A percentile compares a stretch with the other conserved stretches of the same genome.
These are phyloP conservation scores for Globisporangium spinosum DNA, from an alignment of 352 stramenopile species.

Conservation along the genomic window DNA sequence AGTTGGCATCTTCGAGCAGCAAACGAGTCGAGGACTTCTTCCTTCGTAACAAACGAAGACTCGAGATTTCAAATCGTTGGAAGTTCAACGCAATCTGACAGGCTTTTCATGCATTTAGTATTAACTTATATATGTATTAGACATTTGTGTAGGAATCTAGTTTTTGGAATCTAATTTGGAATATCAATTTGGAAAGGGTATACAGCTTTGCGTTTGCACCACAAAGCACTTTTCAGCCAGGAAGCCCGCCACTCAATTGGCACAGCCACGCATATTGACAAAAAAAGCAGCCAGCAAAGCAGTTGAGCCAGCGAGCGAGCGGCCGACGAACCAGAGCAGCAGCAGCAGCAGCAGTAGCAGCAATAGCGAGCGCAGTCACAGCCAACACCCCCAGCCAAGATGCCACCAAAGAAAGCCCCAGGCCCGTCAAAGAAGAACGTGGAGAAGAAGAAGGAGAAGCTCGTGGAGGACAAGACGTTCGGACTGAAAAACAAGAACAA, in stretches of 20 bases:
- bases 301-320: neutral
- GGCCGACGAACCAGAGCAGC: neutral
- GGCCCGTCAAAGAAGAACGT: slow-evolving; percentile 82
- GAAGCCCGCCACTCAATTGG: neutral
- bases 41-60: no score
- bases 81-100: neutral
- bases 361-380: neutral
- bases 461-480: slow-evolving; percentile 99
- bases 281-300: slow-evolving; percentile 1
- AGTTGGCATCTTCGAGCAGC: neutral
- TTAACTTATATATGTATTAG: neutral
- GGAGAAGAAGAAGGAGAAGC: slow-evolving; percentile 91
- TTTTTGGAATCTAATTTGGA: neutral
- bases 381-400: slow-evolving; percentile 19
- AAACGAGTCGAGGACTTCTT: no score
- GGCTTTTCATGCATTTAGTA: neutral
- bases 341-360: neutral
- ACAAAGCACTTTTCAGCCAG: neutral
- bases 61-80: neutral
- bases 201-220: neutral
- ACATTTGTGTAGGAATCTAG: neutral
- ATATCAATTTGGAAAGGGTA: neutral
- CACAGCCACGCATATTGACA: neutral
- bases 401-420: slow-evolving; percentile 76
- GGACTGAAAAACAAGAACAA: slow-evolving; percentile 99